A percentile compares a stretch with the other conserved stretches of the same genome.
These are phyloP conservation scores for Vanderwaltozyma verrucispora DNA, from an alignment of 805 yeast species.

Conservation along the genomic window DNA sequence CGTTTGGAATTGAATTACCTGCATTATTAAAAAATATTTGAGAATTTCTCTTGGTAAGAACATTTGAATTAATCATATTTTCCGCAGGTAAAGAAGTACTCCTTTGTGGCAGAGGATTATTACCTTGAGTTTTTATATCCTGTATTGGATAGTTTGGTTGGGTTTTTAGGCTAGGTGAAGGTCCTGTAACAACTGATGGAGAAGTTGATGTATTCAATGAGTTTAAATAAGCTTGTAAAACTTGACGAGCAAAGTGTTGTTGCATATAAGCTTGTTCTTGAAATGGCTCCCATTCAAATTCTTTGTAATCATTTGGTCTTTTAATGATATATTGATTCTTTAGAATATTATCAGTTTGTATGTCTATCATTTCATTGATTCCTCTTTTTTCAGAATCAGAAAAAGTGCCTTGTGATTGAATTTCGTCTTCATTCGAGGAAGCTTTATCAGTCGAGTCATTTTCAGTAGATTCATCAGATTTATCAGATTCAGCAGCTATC, in stretches of 20 bases:
- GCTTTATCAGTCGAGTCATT: slow-evolving; percentile 1
- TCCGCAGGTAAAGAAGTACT: neutral
- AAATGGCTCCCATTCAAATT: slow-evolving; percentile 26
- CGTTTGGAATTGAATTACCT: neutral
- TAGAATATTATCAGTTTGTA: neutral
- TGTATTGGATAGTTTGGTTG: too few species aligned
- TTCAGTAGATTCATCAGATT: slow-evolving; percentile 1
- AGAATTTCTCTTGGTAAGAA: neutral
- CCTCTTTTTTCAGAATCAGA: neutral
- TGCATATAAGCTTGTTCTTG: slow-evolving; percentile 27
- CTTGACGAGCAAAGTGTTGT: slow-evolving; percentile 28
- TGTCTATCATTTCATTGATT: neutral
- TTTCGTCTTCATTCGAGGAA: neutral
- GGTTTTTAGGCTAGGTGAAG: too few species aligned
- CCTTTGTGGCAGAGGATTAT: neutral
- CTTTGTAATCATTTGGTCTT: slow-evolving; percentile 22
- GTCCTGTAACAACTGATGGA: neutral
- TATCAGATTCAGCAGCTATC: slow-evolving; percentile 24
- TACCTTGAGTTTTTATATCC: neutral
- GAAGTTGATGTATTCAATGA: slow-evolving; percentile 10
- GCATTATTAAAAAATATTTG: neutral
- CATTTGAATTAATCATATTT: neutral
- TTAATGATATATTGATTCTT: slow-evolving; percentile 21
- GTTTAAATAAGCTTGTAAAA: slow-evolving; percentile 24
- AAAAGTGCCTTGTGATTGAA: neutral